Percentiles rank a stretch among this genome's conserved stretches.
Conservation (phyloP, 768 basidiomycete species). For the Boletales sp. region DNA sequence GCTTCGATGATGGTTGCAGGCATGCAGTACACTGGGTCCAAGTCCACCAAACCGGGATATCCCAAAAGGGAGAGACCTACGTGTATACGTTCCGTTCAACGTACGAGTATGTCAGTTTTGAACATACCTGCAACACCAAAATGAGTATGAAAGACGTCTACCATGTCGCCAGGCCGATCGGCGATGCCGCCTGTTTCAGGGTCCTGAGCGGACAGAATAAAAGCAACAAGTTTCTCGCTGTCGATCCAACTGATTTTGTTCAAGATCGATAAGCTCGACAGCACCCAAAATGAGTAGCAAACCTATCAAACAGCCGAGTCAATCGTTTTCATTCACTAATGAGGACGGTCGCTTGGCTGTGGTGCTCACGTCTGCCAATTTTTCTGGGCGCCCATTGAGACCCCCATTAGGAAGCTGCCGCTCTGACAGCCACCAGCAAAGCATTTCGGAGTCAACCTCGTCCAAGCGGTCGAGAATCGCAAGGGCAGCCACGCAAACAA, state of each 20-base stretch:
- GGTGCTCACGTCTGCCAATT: constrained; percentile 85
- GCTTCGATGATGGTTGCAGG: constrained; percentile 70
- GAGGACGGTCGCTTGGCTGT: not conserved
- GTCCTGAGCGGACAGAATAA: constrained; percentile 91
- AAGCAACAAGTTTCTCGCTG: constrained; percentile 65
- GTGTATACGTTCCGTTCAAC: constrained; percentile 1
- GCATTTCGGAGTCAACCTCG: constrained; percentile 69
- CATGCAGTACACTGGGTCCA: constrained; percentile 98
- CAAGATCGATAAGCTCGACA: constrained; percentile 84
- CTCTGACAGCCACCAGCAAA: constrained; percentile 93
- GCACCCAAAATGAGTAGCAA: constrained; percentile 97
- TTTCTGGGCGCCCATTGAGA: constrained; percentile 95
- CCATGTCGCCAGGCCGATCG: constrained; percentile 89
- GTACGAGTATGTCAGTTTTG: not conserved
- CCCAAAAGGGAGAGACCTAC: constrained; percentile 81
- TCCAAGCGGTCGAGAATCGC: constrained; percentile 86
- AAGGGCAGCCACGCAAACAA: constrained; percentile 83
- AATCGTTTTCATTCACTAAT: not conserved
- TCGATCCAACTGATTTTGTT: constrained; percentile 87
- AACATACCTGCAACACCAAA: constrained; percentile 83
- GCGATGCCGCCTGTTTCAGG: constrained; percentile 89
- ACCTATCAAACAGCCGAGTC: constrained; percentile 30
- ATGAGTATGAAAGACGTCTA: constrained; percentile 94
- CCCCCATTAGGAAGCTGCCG: constrained; percentile 92
- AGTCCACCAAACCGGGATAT: constrained; percentile 75